Evolutionary conservation across 2,329 filamentous ascomycete genomes (phyloP), one percentile per base, ranked within the genome.

Genomic region (Phaeosphaeria sp.): DNA sequence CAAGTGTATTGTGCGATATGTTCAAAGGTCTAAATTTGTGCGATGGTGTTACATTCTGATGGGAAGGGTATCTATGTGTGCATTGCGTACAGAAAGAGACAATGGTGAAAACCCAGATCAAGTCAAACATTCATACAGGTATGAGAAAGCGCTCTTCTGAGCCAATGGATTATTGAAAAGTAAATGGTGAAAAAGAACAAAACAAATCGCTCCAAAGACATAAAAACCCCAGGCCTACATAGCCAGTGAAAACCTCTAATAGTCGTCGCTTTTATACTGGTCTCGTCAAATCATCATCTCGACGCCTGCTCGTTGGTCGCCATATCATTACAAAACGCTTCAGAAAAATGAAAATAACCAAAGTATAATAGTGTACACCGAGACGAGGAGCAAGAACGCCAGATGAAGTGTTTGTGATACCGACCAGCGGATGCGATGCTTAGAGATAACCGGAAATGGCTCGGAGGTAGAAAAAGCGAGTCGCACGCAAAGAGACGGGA

Each of bases 341-440:
- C 20, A 27, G 6, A 47, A 25, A 36, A 50, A 25, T 23, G 7
- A 50, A 50, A 36, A 36, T 39, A 42, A 50, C 36, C 39, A 33
- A 50, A 18, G 20, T 22, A 50, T 20, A 44, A 44, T 22, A 21
- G 20, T 42, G 7, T 23, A 23, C 15, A 41, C 18, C 21, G n/a
- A 49, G 30, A 36, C 30, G 30, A 36, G 30, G 30, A 36, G 30
- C 30, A 36, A 36, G 7, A 7, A 49, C 30, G 47, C 47, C 25
- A 15, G 30, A 50, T 4, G 11, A 27, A 50, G 48, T 50, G 22
- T 13, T 30, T 23, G n/a, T 30, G n/a, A 36, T 50, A 27, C 30
- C 48, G 48, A 50, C 48, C 48, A 50, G 48, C 48, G 21, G 20
- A 41, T 50, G 33, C 33, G 48, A 50, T 41, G 48, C 30, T 39